These are phyloP conservation scores for Neopestalotiopsis sp. DNA, from an alignment of 2,329 filamentous ascomycete species.

Conservation along the genomic window DNA sequence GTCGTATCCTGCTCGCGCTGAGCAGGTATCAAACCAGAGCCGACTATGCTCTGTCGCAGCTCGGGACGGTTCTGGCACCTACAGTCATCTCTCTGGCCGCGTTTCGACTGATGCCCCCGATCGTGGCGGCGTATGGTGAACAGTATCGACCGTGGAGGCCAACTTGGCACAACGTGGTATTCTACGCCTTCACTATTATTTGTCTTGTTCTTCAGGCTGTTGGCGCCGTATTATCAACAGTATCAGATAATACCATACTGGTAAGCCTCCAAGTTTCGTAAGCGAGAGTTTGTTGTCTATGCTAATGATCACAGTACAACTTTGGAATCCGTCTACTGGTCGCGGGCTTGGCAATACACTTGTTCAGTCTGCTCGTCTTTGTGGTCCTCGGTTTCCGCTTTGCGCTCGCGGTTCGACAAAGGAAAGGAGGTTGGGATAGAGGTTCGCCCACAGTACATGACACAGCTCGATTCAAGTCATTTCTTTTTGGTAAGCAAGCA, in stretches of 20 bases:
- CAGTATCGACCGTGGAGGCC: conserved; percentile 42
- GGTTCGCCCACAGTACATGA: conserved; percentile 46
- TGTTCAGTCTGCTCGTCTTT: conserved; percentile 44
- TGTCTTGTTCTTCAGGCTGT: conserved; percentile 42
- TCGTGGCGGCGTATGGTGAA: conserved; percentile 52
- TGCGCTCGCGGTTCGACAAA: conserved; percentile 42
- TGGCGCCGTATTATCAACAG: conserved; percentile 45
- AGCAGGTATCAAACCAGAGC: conserved; percentile 36
- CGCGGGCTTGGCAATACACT: conserved; percentile 50
- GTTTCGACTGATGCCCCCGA: conserved; percentile 50
- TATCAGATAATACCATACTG: conserved; percentile 35
- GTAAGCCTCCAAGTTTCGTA: conserved; percentile 36
- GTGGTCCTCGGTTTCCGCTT: conserved; percentile 45
- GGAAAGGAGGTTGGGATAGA: conserved; percentile 43
- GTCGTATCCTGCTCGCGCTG: conserved; percentile 46
- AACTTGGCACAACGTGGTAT: conserved; percentile 35
- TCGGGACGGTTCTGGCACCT: conserved; percentile 53
- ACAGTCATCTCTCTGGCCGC: conserved; percentile 49
- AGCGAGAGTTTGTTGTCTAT: conserved; percentile 19
- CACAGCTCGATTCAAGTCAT: conserved; percentile 47
- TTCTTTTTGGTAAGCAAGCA: conserved; percentile 48
- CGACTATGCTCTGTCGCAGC: conserved; percentile 48
- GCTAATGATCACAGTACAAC: conserved; percentile 33
- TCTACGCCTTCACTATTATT: conserved; percentile 26
- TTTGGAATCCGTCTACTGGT: conserved; percentile 44